Conservation (phyloP, 75 land plant species). For the Azolla pinnata region DNA sequence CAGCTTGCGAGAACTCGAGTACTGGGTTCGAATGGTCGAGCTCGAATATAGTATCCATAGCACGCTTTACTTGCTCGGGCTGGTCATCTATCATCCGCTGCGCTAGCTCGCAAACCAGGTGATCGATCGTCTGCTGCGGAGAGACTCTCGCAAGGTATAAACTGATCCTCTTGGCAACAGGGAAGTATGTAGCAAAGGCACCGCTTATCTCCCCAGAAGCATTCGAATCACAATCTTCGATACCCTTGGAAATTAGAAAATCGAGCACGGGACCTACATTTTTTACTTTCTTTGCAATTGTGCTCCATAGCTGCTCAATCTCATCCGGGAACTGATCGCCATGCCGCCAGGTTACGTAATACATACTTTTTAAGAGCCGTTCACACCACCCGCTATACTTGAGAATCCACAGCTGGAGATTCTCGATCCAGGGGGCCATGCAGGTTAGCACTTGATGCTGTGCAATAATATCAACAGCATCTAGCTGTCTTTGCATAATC, state of each 20-base stretch:
- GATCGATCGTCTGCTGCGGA: slow-evolving; percentile 95
- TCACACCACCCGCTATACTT: slow-evolving; percentile 94
- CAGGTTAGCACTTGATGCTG: slow-evolving; percentile 98
- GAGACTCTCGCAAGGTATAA: slow-evolving; percentile 89
- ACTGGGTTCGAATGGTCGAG: slow-evolving; percentile 31
- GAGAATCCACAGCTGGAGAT: slow-evolving; percentile 68
- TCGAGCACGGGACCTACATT: slow-evolving; percentile 93
- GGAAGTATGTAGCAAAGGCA: slow-evolving; percentile 91
- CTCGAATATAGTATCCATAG: slow-evolving; percentile 41
- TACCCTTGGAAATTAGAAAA: slow-evolving; percentile 88
- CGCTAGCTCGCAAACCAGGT: slow-evolving; percentile 82
- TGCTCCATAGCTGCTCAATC: slow-evolving; percentile 98
- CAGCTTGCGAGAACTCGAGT: slow-evolving; percentile 93
- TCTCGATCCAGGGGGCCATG: slow-evolving; percentile 99
- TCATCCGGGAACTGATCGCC: slow-evolving; percentile 99
- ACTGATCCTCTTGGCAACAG: slow-evolving; percentile 95
- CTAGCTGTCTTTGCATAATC: slow-evolving; percentile 98
- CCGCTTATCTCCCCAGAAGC: slow-evolving; percentile 95
- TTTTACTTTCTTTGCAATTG: slow-evolving; percentile 74
- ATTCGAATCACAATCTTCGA: slow-evolving; percentile 98
- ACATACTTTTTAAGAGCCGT: slow-evolving; percentile 77
- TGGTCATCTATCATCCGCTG: slow-evolving; percentile 90
- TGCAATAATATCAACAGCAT: slow-evolving; percentile 99
- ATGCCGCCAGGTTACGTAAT: slow-evolving; percentile 97
- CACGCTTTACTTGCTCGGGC: slow-evolving; percentile 56